Evolutionary conservation across 495 filamentous ascomycete species (phyloP), one percentile per base, ranked within the genome.

Genomic region (Pyrenula aspistea): DNA sequence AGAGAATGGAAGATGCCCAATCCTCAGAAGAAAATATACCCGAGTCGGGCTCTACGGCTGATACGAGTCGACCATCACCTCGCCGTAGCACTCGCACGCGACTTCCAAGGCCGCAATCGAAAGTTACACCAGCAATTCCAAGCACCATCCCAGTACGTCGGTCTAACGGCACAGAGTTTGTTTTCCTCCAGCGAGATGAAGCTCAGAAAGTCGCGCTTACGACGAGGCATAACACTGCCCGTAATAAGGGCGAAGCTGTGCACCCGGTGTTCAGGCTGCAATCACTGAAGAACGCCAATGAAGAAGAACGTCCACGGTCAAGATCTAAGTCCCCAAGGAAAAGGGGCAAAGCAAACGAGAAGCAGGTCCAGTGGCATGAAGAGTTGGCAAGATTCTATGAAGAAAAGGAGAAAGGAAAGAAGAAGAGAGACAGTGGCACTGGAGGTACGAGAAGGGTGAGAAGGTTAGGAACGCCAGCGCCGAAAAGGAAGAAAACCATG

Each of bases 111-210:
- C 61, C 60, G 48, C 60, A 56, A 2, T 60, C 61, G 53, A 67
- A 61, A 23, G 58, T 58, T 22, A 52, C 58, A 62, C 53, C 65
- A 64, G 48, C 59, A 58, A 52, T 65, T 59, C 67, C 80, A 53
- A 68, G 72, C 59, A 78, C 71, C 57, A 78, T 84, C 56, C 69
- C 80, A 0, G 75, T 85, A 10, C 77, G 80, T 25, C 72, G 80
- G 19, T 68, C 77, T 11, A 80, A 81, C 59, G 77, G 77, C 10
- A 73, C 68, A 2, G 79, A 82, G 55, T 78, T 77, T 50, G 68
- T 83, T 22, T 77, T 82, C 49, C 65, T 82, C 10, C 75, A 80
- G 57, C 73, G 73, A 50, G 78, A 77, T 1, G 78, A 84, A 57
- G 76, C 79, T 2, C 82, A 85, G 59, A 74, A 83, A 53, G 61